Conservation (phyloP, 495 filamentous ascomycete species). For the Neurospora africana region DNA sequence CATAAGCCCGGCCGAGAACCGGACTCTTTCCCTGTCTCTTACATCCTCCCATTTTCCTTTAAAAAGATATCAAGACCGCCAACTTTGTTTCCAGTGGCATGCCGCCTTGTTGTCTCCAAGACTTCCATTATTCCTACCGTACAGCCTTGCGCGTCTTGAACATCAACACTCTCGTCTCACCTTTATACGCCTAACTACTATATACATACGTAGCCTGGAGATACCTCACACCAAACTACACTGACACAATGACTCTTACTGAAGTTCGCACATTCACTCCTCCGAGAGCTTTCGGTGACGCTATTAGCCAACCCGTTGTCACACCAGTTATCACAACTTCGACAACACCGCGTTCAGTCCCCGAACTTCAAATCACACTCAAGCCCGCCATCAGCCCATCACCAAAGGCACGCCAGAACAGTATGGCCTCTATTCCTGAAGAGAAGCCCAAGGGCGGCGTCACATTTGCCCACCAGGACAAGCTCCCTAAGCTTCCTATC, state of each 20-base stretch:
- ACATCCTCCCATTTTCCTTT: background rate
- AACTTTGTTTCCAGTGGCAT: conserved; percentile 40
- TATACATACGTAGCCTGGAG: conserved; percentile 6
- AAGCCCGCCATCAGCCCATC: conserved; percentile 18
- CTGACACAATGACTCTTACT: conserved; percentile 34
- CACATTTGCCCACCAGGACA: conserved; percentile 83
- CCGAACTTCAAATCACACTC: conserved; percentile 18
- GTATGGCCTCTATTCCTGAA: conserved; percentile 26
- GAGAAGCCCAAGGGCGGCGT: conserved; percentile 48
- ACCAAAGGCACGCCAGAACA: conserved; percentile 18
- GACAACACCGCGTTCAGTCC: conserved; percentile 17
- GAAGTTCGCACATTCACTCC: conserved; percentile 53
- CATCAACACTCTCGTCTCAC: conserved; percentile 64
- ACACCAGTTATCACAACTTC: conserved; percentile 9
- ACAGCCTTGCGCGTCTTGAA: conserved; percentile 74
- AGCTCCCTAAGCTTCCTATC: conserved; percentile 84
- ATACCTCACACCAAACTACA: conserved; percentile 12
- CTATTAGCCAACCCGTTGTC: conserved; percentile 35
- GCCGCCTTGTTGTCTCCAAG: conserved; percentile 74
- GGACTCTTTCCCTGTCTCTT: conserved; percentile 4
- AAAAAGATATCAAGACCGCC: background rate
- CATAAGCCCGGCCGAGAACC: background rate
- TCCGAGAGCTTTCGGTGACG: conserved; percentile 62
- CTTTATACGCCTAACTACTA: conserved; percentile 49
- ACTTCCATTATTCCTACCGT: conserved; percentile 89